Percentiles rank a stretch among this genome's conserved stretches.
Evolutionary conservation across 192 early-diverging fungal genomes (phyloP).

Genomic region (Podila epicladia): DNA sequence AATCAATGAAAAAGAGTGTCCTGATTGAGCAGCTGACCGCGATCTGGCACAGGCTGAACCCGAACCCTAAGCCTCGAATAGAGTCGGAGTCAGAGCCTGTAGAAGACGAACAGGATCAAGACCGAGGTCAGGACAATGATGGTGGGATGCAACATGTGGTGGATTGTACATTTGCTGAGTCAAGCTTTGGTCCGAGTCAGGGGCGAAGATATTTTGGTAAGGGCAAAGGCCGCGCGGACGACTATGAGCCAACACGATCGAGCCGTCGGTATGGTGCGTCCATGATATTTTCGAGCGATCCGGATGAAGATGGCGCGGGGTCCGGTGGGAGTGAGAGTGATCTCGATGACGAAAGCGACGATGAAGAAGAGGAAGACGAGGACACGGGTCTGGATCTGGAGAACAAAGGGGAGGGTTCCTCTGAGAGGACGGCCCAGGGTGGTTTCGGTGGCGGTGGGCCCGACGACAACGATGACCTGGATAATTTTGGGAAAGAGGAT

Average conservation of each 20-base stretch:
- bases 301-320: background rate
- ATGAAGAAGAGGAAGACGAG: background rate
- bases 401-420: background rate
- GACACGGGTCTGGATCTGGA: background rate
- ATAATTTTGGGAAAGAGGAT: background rate
- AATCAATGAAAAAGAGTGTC: slow-evolving; percentile 10
- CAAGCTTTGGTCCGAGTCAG: background rate
- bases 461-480: background rate
- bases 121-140: no score
- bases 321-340: background rate
- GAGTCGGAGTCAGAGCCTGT: background rate
- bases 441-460: background rate
- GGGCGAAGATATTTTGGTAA: background rate
- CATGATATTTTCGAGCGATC: background rate
- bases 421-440: background rate
- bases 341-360: background rate
- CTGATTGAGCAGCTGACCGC: slow-evolving; percentile 25
- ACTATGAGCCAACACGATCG: background rate
- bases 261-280: background rate
- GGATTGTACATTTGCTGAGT: no score
- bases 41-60: slow-evolving; percentile 21
- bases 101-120: background rate
- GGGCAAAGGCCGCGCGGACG: background rate
- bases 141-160: no score
- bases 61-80: no score